Evolutionary conservation across 2,329 filamentous ascomycete genomes (phyloP).

Genomic region (Salinomyces thailandicus): DNA sequence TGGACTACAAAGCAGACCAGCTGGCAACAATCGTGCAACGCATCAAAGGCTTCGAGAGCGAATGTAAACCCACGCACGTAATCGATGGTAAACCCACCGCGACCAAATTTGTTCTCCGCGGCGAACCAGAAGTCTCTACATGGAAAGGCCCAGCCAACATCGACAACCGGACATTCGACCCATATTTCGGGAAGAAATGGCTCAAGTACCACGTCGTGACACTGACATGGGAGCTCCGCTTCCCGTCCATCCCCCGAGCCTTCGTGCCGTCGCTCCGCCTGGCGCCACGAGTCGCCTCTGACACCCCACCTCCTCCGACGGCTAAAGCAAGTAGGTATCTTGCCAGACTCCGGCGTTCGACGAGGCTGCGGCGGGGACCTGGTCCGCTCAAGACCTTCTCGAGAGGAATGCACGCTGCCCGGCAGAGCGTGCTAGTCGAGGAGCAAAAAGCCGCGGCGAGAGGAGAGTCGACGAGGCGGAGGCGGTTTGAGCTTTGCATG

Average conservation of each 20-base stretch:
- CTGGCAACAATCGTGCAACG: slow-evolving; percentile 34
- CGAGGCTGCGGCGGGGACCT: too few relatives aligned
- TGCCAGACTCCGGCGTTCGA: too few relatives aligned
- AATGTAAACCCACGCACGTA: slow-evolving; percentile 27
- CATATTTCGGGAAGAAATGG: slow-evolving; percentile 32
- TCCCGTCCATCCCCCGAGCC: slow-evolving; percentile 7
- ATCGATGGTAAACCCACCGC: slow-evolving; percentile 13
- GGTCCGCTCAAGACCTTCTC: too few relatives aligned
- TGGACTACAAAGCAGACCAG: slow-evolving; percentile 37
- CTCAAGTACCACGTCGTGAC: slow-evolving; percentile 38
- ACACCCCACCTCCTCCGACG: too few relatives aligned
- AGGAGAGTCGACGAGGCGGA: too few relatives aligned
- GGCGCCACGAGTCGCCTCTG: too few relatives aligned
- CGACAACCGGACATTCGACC: slow-evolving; percentile 28
- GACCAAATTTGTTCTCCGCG: slow-evolving; percentile 9
- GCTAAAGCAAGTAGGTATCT: too few relatives aligned
- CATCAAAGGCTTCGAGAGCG: slow-evolving; percentile 22
- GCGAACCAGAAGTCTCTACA: slow-evolving; percentile 19
- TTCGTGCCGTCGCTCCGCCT: slow-evolving; percentile 6
- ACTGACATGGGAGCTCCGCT: slow-evolving; percentile 26
- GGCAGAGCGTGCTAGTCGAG: too few relatives aligned
- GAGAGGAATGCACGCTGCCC: too few relatives aligned
- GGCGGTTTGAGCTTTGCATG: too few relatives aligned
- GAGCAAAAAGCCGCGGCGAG: too few relatives aligned
- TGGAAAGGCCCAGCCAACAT: slow-evolving; percentile 41